Conservation (phyloP, 2,329 filamentous ascomycete genomes). For the Calonectria henricotiae region DNA sequence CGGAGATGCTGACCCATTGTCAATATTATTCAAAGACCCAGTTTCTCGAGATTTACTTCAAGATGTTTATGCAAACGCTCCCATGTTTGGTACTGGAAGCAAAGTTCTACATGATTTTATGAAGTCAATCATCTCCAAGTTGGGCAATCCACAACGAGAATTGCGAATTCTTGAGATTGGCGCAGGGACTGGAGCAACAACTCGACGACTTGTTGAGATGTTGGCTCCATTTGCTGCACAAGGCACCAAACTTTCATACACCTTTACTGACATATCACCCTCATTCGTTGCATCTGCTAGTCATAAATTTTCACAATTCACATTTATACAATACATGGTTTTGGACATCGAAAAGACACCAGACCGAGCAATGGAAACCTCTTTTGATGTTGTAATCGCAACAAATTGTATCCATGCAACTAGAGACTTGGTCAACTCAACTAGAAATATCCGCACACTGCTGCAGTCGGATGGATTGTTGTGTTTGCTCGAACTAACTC, state of each 20-base stretch:
- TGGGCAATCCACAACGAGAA: not conserved
- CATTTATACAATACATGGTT: not conserved
- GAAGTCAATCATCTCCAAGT: not conserved
- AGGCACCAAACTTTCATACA: constrained; percentile 3
- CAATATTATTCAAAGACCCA: not conserved
- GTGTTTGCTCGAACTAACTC: not conserved
- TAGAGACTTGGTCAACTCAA: not conserved
- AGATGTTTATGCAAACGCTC: not conserved
- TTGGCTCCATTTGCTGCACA: not conserved
- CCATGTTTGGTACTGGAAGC: not conserved
- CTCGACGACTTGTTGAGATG: not conserved
- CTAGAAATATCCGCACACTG: not conserved
- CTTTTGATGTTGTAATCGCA: not conserved
- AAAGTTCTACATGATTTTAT: not conserved
- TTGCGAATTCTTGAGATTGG: not conserved
- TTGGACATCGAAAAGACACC: not conserved
- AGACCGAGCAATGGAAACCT: not conserved
- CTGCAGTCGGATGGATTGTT: not conserved
- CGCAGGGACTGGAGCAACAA: not conserved
- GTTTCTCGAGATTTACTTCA: not conserved
- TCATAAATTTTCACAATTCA: not conserved
- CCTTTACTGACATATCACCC: not conserved
- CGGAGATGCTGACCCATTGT: not conserved
- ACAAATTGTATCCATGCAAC: constrained; percentile 7
- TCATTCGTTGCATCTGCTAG: not conserved